These are phyloP conservation scores for Phlebopus sp. DNA, from an alignment of 1,284 basidiomycete species.

Conservation along the genomic window DNA sequence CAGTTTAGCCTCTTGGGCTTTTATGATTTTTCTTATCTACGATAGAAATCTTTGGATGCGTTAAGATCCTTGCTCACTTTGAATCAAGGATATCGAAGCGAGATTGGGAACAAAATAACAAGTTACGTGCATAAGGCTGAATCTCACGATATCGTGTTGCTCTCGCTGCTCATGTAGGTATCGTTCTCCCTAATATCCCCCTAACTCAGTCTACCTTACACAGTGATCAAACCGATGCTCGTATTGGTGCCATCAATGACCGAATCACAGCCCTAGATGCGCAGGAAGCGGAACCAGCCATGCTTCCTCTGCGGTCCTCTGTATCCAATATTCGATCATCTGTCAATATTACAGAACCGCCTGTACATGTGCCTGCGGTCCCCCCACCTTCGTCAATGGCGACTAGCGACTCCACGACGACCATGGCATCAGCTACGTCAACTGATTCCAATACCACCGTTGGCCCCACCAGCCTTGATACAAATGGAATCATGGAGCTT, in stretches of 20 bases:
- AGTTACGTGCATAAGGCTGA: constrained; percentile 15
- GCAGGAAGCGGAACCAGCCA: constrained; percentile 1
- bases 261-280: constrained; percentile 12
- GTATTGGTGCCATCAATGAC: constrained; percentile 22
- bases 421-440: constrained; percentile 6
- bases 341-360: neutral
- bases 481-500: constrained; percentile 11
- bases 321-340: constrained; percentile 6
- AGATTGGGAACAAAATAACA: constrained; percentile 15
- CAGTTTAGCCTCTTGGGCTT: neutral
- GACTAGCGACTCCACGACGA: constrained; percentile 14
- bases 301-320: neutral
- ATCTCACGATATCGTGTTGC: constrained; percentile 19
- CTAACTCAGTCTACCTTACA: neutral
- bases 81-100: constrained; percentile 12
- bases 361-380: neutral
- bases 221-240: constrained; percentile 27
- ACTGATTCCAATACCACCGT: neutral
- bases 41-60: constrained; percentile 22
- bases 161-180: constrained; percentile 24
- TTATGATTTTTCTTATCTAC: neutral
- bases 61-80: constrained; percentile 17
- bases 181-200: neutral
- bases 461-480: constrained; percentile 8
- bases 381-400: constrained; percentile 17